Evolutionary conservation across 2,329 filamentous ascomycete genomes (phyloP), one percentile per base, ranked within the genome.

Genomic region (Alternaria atra): DNA sequence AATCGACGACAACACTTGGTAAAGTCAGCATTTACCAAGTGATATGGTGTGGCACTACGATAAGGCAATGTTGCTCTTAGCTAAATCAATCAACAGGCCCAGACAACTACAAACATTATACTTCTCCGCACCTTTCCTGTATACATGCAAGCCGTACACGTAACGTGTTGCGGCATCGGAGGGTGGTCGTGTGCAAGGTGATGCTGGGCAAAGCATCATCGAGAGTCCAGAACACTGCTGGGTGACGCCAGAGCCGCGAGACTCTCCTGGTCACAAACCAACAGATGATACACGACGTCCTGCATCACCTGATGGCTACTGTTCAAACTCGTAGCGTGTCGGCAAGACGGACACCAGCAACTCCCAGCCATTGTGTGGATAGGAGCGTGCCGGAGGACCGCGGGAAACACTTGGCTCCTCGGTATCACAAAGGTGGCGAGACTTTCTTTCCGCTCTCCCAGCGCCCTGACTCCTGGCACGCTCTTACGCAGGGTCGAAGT

Each of bases 401-500:
- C 44, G 44, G 44, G 29, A 51, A 34, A 30, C 17, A 17, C 23
- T 25, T 23, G 39, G 29, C 52, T n/a, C 25, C 34, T 39, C 15
- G 37, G 37, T 43, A 35, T 25, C 25, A 13, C n/a, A 5, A 40
- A 12, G 44, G 23, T 35, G 30, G 27, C 35, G 37, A 55, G 44
- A 27, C 32, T 32, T 42, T 17, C 37, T 51, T 43, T 50, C 35
- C 37, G 37, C 17, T 30, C 43, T 51, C 32, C 44, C 44, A 34
- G 37, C 43, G 12, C 56, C 37, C 43, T 34, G 37, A 51, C 44
- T 42, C 51, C 47, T 47, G 53, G 44, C 47, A 52, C 40, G 42
- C 58, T 57, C 58, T 58, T 39, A 54, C 56, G 67, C 69, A 71
- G 67, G 69, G 69, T 60, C 64, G 29, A 60, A 57, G 66, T 55